phyloP scores from a whole-genome alignment of 2,329 filamentous ascomycete genomes.

The Pseudogymnoascus sp. region DNA sequence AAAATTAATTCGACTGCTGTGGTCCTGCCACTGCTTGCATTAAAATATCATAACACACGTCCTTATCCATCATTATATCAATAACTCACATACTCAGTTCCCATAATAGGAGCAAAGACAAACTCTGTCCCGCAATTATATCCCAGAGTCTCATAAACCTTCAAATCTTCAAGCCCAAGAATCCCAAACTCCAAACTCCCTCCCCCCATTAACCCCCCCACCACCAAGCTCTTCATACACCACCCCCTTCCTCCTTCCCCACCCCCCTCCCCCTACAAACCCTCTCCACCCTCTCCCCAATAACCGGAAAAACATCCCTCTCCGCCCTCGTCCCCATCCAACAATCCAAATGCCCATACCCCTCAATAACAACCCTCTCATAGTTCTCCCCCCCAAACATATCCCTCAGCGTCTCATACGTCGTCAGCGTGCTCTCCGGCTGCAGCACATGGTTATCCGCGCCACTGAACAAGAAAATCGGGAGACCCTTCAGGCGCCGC shows the following conservation, averaged over 20 bases:
- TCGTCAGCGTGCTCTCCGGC: constrained; percentile 43
- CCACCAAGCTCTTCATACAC: not conserved
- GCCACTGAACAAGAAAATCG: constrained; percentile 48
- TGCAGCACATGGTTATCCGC: constrained; percentile 48
- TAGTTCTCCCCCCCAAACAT: constrained; percentile 42
- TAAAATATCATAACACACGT: not conserved
- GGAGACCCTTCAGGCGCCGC: constrained; percentile 40
- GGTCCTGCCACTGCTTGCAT: not conserved
- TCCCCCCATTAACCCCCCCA: not conserved
- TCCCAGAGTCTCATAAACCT: not conserved
- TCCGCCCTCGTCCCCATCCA: constrained; percentile 54
- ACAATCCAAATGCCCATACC: constrained; percentile 52
- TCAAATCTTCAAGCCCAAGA: not conserved
- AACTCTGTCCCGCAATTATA: not conserved
- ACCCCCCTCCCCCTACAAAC: constrained; percentile 28
- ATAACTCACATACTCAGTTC: not conserved
- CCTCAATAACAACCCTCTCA: constrained; percentile 42
- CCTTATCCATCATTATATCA: not conserved
- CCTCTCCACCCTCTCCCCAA: constrained; percentile 46
- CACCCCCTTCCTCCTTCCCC: not conserved
- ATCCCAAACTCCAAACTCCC: not conserved
- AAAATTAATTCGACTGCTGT: not conserved
- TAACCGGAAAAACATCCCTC: constrained; percentile 49
- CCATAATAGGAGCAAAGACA: not conserved
- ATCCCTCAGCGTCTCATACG: constrained; percentile 44